phyloP scores from a whole-genome alignment of 2,329 filamentous ascomycete genomes.

The Fusarium drepaniforme region DNA sequence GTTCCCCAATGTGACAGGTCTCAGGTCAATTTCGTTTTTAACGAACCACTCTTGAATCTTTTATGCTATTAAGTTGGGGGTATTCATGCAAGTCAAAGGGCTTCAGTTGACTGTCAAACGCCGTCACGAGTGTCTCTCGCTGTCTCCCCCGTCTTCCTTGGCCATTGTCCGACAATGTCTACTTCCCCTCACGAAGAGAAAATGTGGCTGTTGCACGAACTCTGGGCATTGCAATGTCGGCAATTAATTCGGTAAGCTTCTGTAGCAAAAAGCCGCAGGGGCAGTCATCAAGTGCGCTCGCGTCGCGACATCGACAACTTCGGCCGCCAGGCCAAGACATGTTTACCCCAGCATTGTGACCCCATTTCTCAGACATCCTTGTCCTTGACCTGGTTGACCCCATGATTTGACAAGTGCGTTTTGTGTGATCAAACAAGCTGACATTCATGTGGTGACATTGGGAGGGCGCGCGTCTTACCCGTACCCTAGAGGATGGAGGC shows the following conservation, averaged over 20 bases:
- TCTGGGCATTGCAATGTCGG: background rate
- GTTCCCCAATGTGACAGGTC: background rate
- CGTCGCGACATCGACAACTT: background rate
- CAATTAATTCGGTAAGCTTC: background rate
- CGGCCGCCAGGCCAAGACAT: background rate
- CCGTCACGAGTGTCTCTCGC: background rate
- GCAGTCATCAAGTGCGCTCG: background rate
- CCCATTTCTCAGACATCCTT: background rate
- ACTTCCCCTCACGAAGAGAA: background rate
- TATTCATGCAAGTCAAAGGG: background rate
- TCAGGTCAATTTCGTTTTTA: background rate
- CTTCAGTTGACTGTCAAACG: background rate
- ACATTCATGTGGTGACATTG: background rate
- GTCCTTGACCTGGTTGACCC: background rate
- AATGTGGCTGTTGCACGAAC: background rate
- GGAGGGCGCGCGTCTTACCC: background rate
- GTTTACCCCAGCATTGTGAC: background rate
- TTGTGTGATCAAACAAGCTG: background rate
- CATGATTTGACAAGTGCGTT: background rate
- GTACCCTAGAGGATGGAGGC: background rate
- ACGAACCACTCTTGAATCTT: background rate
- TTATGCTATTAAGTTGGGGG: background rate
- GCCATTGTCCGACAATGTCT: background rate
- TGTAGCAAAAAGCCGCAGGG: background rate
- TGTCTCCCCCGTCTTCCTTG: background rate